These are phyloP conservation scores for Phytopythium cucurbitacearum DNA, from an alignment of 352 stramenopile species.

Conservation along the genomic window DNA sequence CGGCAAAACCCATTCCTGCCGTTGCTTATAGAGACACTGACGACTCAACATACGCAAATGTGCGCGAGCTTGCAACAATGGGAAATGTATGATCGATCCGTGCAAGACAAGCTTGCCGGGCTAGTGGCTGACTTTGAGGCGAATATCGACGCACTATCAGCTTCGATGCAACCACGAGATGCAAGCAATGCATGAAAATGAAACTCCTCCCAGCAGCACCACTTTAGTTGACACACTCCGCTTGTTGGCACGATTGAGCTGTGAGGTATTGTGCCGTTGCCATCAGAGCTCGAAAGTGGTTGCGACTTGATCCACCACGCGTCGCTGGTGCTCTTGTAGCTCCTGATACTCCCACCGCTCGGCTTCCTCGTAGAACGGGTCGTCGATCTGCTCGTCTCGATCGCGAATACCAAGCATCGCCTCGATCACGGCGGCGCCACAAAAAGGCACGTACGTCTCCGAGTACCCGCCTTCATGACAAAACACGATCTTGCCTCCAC, in stretches of 20 bases:
- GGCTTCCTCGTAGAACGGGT: conserved; percentile 57
- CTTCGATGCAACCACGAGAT: too few species aligned
- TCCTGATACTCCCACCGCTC: conserved; percentile 76
- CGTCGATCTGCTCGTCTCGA: conserved; percentile 34
- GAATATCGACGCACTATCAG: neutral
- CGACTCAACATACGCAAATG: neutral
- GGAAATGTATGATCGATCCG: conserved; percentile 1
- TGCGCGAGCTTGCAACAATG: neutral
- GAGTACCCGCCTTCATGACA: conserved; percentile 83
- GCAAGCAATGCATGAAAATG: too few species aligned
- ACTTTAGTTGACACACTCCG: too few species aligned
- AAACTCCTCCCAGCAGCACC: too few species aligned
- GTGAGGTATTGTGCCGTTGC: neutral
- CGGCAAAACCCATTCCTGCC: conserved; percentile 4
- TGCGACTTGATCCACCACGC: conserved; percentile 37
- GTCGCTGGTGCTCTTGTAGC: conserved; percentile 64
- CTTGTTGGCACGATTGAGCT: too few species aligned
- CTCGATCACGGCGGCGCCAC: conserved; percentile 78
- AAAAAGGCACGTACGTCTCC: conserved; percentile 90
- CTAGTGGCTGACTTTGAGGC: conserved; percentile 3
- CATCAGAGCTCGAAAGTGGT: neutral
- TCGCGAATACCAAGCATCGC: conserved; percentile 49
- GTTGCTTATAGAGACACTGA: neutral
- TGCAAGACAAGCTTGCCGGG: neutral
- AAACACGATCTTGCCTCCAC: conserved; percentile 60